Percentiles rank a stretch among this genome's conserved stretches.
Evolutionary conservation across 306 rosid genomes (phyloP).

Genomic region (Gastrolobium bilobum): DNA sequence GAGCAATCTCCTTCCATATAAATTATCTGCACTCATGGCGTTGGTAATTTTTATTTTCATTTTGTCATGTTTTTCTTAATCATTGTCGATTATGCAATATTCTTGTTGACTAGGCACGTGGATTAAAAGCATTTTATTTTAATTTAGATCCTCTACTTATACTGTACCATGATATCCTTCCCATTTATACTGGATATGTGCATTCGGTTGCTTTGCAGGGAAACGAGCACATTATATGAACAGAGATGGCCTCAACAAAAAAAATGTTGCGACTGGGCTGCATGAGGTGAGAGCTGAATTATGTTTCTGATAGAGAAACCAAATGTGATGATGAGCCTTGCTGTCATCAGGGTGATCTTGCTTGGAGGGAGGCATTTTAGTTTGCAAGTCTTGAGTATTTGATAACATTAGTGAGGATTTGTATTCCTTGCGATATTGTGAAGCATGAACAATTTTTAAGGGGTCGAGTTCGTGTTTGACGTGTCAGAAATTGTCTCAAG

Average conservation of each 20-base stretch:
- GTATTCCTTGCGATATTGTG: neutral
- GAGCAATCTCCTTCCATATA: conserved; percentile 13
- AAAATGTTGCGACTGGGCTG: conserved; percentile 16
- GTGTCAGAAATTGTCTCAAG: neutral
- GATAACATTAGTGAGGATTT: neutral
- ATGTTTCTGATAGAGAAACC: conserved; percentile 13
- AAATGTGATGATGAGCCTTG: conserved; percentile 13
- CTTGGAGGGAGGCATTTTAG: neutral
- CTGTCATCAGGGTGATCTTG: conserved; percentile 5
- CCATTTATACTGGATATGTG: conserved; percentile 37
- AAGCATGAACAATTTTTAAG: neutral
- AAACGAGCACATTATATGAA: conserved; percentile 21
- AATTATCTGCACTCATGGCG: neutral
- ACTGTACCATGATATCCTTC: neutral
- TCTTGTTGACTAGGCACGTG: conserved; percentile 6
- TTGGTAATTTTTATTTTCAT: neutral
- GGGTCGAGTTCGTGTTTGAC: neutral
- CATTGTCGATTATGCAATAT: neutral
- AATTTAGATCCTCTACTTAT: neutral
- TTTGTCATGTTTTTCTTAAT: neutral
- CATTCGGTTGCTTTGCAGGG: conserved; percentile 30
- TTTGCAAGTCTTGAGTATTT: neutral
- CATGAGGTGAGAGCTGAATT: conserved; percentile 24
- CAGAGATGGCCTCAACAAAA: neutral
- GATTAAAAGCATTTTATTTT: neutral